These are phyloP conservation scores for Magnolia kwangsiensis DNA, from an alignment of 164 flowering plant species.

Conservation along the genomic window DNA sequence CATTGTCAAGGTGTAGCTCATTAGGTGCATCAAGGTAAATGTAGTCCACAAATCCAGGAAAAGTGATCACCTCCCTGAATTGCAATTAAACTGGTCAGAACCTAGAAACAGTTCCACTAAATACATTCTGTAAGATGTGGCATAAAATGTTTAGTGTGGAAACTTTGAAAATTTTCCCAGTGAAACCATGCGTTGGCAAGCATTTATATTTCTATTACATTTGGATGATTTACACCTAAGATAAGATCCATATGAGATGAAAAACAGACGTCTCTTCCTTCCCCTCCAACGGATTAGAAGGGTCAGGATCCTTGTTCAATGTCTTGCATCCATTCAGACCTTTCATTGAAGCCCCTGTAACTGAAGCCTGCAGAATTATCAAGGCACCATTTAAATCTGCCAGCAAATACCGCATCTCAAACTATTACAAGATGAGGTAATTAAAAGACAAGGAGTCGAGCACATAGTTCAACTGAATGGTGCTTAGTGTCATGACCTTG, in stretches of 20 bases:
- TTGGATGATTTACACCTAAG: background rate
- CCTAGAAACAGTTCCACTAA: background rate
- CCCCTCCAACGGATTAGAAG: slow-evolving; percentile 72
- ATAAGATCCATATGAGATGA: background rate
- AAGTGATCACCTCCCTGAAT: slow-evolving; percentile 66
- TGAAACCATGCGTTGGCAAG: background rate
- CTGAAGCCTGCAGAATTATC: slow-evolving; percentile 55
- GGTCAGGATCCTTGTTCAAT: slow-evolving; percentile 91
- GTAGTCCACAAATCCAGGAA: slow-evolving; percentile 95
- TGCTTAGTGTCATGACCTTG: background rate
- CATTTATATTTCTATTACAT: background rate
- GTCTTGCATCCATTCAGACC: slow-evolving; percentile 91
- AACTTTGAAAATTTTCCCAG: background rate
- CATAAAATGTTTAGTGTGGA: background rate
- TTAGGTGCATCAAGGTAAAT: slow-evolving; percentile 73
- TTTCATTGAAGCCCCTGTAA: slow-evolving; percentile 61
- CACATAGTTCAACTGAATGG: background rate
- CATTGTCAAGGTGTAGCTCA: slow-evolving; percentile 69
- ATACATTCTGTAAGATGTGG: background rate
- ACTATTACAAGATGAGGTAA: background rate
- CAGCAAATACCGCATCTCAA: background rate
- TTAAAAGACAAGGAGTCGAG: background rate
- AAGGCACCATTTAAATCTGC: background rate
- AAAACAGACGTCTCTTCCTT: slow-evolving; percentile 70
- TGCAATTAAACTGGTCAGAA: background rate